Percentiles rank a stretch among this genome's conserved stretches.
These are phyloP conservation scores for Exophiala oligosperma DNA, from an alignment of 2,329 filamentous ascomycete genomes.

Conservation along the genomic window DNA sequence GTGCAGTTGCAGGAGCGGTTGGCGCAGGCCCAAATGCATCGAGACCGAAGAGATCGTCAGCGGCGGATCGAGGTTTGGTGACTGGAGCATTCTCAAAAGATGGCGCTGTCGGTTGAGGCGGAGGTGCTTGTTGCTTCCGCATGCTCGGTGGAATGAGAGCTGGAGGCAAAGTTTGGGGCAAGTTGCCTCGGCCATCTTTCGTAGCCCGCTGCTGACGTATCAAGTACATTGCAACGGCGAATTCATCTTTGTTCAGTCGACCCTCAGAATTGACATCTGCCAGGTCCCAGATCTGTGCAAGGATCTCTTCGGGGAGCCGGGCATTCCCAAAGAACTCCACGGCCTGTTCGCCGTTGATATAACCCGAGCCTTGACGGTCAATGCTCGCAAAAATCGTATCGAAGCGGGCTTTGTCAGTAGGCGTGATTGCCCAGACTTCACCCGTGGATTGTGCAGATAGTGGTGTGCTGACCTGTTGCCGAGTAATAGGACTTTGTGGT, in stretches of 20 bases:
- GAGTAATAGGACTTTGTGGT: conserved; percentile 61
- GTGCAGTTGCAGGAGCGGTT: conserved; percentile 42
- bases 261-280: conserved; percentile 92
- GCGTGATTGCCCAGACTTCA: conserved; percentile 77
- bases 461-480: conserved; percentile 52
- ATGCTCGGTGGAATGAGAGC: conserved; percentile 85
- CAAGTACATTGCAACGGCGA: conserved; percentile 95
- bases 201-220: conserved; percentile 85
- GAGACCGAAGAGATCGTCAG: conserved; percentile 91
- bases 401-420: conserved; percentile 82
- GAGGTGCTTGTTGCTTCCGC: conserved; percentile 55
- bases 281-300: conserved; percentile 96
- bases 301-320: conserved; percentile 78
- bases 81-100: conserved; percentile 46
- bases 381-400: conserved; percentile 82
- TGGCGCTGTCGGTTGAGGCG: conserved; percentile 44
- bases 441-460: conserved; percentile 57
- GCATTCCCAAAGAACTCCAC: conserved; percentile 94
- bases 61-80: conserved; percentile 69
- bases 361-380: conserved; percentile 77
- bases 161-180: conserved; percentile 76
- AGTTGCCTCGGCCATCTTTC: conserved; percentile 57
- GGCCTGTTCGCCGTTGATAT: conserved; percentile 90
- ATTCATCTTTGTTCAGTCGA: conserved; percentile 81
- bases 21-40: conserved; percentile 66